Conservation (phyloP, 2,329 filamentous ascomycete genomes). For the Macrophomina tecta region DNA sequence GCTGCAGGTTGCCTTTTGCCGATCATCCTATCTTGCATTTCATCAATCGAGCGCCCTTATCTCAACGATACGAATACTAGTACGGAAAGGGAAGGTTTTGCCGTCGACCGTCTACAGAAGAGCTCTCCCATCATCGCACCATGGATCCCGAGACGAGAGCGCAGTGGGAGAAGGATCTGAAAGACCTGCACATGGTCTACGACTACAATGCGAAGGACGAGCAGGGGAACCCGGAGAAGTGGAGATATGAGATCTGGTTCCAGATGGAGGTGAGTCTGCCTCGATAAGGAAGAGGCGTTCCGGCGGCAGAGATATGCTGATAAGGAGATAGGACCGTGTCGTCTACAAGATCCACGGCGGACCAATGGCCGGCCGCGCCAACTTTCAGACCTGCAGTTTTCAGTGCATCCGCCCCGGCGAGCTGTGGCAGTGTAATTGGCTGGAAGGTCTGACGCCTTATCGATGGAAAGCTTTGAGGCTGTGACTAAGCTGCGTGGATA, state of each 20-base stretch:
- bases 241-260: slow-evolving; percentile 69
- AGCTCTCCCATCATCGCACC: background rate
- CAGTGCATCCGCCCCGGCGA: slow-evolving; percentile 65
- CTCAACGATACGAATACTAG: background rate
- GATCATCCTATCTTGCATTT: slow-evolving; percentile 4
- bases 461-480: background rate
- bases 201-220: slow-evolving; percentile 59
- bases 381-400: slow-evolving; percentile 61
- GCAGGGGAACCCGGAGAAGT: slow-evolving; percentile 61
- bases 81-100: background rate
- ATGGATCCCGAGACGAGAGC: slow-evolving; percentile 16
- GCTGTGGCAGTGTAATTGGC: slow-evolving; percentile 66
- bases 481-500: background rate
- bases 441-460: slow-evolving; percentile 46
- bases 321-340: slow-evolving; percentile 45
- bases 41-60: too few relatives aligned
- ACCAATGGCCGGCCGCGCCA: slow-evolving; percentile 62
- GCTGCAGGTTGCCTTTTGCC: background rate
- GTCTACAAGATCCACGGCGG: slow-evolving; percentile 67
- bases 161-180: slow-evolving; percentile 58
- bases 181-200: slow-evolving; percentile 62
- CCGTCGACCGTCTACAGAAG: background rate
- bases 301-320: background rate
- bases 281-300: slow-evolving; percentile 31
- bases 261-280: slow-evolving; percentile 48